Evolutionary conservation across 2,329 filamentous ascomycete species (phyloP), one percentile per base, ranked within the genome.

Genomic region (Cryphonectria carpinicola): DNA sequence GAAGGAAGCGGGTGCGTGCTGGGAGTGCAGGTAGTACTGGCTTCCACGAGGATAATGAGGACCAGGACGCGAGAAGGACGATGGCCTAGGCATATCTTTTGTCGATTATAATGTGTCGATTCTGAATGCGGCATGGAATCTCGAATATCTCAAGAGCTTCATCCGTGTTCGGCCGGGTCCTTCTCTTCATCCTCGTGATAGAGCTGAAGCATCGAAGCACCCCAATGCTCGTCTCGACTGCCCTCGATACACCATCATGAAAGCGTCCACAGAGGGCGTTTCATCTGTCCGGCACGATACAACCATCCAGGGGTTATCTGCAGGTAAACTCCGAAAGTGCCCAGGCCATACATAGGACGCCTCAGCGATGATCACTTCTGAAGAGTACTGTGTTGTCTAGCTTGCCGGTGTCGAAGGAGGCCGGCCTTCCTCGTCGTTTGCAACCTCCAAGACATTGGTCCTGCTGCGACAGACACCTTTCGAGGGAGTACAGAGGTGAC

Each of bases 11-110:
- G 56, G 67, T 46, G 66, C 68, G 58, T n/a, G 37, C 49, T 37
- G 71, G 41, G 35, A 68, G 68, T 35, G 49, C 69, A 10, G 71
- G 63, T 19, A 71, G 66, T 60, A 46, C 43, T n/a, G 63, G 52
- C 25, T 10, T 28, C 62, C 65, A 54, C 3, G 56, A 39, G n/a
- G 49, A n/a, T 3, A n/a, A 63, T 11, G 68, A 39, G 10, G 69
- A 67, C 35, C 39, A 66, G 13, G 69, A 63, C 25, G 67, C 64
- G 14, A 69, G 66, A 43, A 72, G 66, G 65, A 52, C 49, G 54
- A 63, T 63, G 46, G 39, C 28, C 28, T 68, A 64, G 43, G 10
- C 17, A 32, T 32, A 58, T 58, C 17, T 19, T 32, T 1, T 14
- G n/a, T 28, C n/a, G n/a, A 56, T n/a, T n/a, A 5, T 28, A 6